These are phyloP conservation scores for Laetiporus sulphureus DNA, from an alignment of 1,284 basidiomycete species.

Conservation along the genomic window DNA sequence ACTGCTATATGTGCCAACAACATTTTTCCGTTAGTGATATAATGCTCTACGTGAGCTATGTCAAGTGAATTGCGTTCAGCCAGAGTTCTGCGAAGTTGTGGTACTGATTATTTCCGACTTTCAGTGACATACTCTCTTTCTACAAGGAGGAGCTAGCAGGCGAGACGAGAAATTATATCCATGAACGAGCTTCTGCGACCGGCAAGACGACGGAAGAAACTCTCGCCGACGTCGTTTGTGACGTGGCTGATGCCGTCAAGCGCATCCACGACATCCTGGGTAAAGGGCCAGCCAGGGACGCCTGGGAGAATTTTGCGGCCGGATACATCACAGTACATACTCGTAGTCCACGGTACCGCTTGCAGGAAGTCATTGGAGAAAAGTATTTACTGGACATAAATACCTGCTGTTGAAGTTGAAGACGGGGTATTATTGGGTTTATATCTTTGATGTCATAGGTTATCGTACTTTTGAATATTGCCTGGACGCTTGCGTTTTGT, in stretches of 20 bases:
- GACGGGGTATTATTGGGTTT: no score
- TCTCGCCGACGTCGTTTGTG: slow-evolving; percentile 8
- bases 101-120: no score
- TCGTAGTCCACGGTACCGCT: no score
- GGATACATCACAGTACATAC: slow-evolving; percentile 9
- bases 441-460: no score
- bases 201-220: slow-evolving; percentile 3
- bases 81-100: no score
- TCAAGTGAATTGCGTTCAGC: slow-evolving; percentile 9
- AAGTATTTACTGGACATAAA: no score
- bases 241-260: slow-evolving; percentile 7
- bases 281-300: slow-evolving; percentile 7
- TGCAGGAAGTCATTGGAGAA: no score
- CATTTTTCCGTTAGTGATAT: slow-evolving; percentile 7
- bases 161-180: slow-evolving; percentile 8
- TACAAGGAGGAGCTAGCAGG: slow-evolving; percentile 7
- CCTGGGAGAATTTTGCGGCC: slow-evolving; percentile 12
- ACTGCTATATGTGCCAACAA: not conserved
- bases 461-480: no score
- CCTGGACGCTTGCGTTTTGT: no score
- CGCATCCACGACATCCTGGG: slow-evolving; percentile 9
- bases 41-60: slow-evolving; percentile 13
- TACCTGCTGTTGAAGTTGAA: no score
- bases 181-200: slow-evolving; percentile 9
- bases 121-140: no score